Base-by-base conservation (phyloP, 2,329 filamentous ascomycete species). In the Ilyonectria robusta region DNA sequence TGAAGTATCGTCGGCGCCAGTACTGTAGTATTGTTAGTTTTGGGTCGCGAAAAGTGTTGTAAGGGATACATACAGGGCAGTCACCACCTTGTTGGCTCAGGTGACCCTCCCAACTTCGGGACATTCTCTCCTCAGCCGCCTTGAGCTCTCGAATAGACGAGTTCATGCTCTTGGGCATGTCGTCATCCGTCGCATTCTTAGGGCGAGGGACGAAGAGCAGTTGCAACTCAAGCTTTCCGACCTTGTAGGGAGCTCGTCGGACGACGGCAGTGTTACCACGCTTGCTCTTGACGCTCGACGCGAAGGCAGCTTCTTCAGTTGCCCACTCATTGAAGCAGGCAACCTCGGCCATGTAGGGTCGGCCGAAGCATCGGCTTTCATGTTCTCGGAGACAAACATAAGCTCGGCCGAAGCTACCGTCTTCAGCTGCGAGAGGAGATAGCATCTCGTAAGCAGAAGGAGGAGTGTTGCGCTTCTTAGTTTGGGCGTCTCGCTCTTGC, bases 151-250 rank as follows among this genome's bases (percentile, higher is more conserved):
- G 89, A 74, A 98, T 93, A 80, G 94, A 97, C 48, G 94, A 93
- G 81, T 96, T 97, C 95, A 99, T 97, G 84, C 95, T 98, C 90
- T 98, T 98, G 61, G 96, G 96, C 94, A 99, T 98, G 73, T 98
- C 95, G 17, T 98, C 95, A 71, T 98, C 96, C 56, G 90, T 91
- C 33, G 91, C 87, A 50, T 92, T 93, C 84, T 94, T 95, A 5
- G 96, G 95, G 75, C 95, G 94, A 1, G 96, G 96, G 1, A 99
- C 94, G 77, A 97, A 99, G 15, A 99, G 86, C 9, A 99, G 88
- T 83, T 99, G 96, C 44, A 99, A 85, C 79, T 97, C 94, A 61
- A 99, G 87, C 83, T 97, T 97, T 72, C 95, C 96, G 76, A 99
- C 91, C 82, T 95, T 94, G 84, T 99, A 99, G n/a, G 96, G 96